Base-by-base conservation (phyloP, 345 rosid species). In the Cardamine chenopodiifolia region DNA sequence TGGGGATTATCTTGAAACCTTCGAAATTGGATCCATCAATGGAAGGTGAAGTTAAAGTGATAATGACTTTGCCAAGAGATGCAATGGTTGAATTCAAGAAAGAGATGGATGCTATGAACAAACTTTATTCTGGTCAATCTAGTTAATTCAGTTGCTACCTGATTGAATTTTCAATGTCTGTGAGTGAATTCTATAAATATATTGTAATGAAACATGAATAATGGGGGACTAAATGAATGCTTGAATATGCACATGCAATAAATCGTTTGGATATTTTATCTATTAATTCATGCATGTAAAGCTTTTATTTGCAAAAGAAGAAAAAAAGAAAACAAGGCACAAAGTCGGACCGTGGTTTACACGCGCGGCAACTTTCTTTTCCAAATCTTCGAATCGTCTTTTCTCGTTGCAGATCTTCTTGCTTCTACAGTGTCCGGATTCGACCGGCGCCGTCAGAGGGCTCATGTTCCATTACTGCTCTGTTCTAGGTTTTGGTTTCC, bases 41-140 rank as follows among this genome's bases (percentile, higher is more conserved):
- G 76, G 66, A 75, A 74, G 84, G 84, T 29, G 88, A 86, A 37
- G 80, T 77, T 63, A 76, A 75, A 53, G 84, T 85, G 37, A 59
- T 78, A 35, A 83, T 85, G 74, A 82, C 78, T 4, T 73, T 85
- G 11, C 86, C 88, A 0, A 76, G 72, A 47, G 74, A 40, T 48
- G 83, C 80, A 22, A 79, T 85, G 84, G 59, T 66, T 14, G 66
- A 63, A 68, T 85, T 85, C 68, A 73, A 75, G 67, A 63, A 71
- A 59, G 82, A 85, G 49, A 68, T 85, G 37, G 28, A 49, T 60
- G 20, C 45, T 35, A 49, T 50, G 56, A 42, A 60, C 10, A 37
- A 37, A 12, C 31, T 60, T 60, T 20, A 15, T 60, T 58, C 12
- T 60, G 28, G 29, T 25, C 32, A 53, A 23, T 23, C n/a, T 2